Percentiles rank a stretch among this genome's conserved stretches.
phyloP scores from a whole-genome alignment of 1,139 yeast species.

The Geotrichum siamense region DNA sequence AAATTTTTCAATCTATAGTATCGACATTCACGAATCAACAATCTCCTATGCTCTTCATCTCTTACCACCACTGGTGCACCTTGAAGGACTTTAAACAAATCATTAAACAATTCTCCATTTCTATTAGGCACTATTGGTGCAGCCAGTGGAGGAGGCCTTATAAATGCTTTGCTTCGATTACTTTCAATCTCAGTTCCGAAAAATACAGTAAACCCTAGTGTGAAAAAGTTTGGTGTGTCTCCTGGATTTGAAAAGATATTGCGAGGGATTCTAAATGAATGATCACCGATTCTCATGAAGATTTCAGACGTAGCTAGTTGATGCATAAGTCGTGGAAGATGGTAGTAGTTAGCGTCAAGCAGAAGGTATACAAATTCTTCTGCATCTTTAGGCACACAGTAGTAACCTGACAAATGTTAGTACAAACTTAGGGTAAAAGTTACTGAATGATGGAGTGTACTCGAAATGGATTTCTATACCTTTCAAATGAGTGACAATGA shows the following conservation, averaged over 20 bases:
- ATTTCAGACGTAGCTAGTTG: conserved; percentile 50
- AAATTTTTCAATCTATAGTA: conserved; percentile 70
- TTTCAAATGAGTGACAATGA: conserved; percentile 65
- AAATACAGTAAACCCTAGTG: conserved; percentile 51
- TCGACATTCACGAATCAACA: conserved; percentile 59
- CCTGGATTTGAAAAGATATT: conserved; percentile 51
- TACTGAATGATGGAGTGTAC: neutral
- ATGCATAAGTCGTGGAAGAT: conserved; percentile 49
- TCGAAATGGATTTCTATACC: conserved; percentile 15
- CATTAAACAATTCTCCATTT: conserved; percentile 54
- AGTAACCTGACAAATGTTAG: conserved; percentile 39
- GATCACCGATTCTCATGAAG: conserved; percentile 55
- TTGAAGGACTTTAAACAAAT: conserved; percentile 48
- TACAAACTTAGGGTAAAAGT: neutral
- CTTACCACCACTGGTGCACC: conserved; percentile 47
- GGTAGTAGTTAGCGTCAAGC: conserved; percentile 67
- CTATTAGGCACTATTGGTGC: conserved; percentile 50
- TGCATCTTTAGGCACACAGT: conserved; percentile 51
- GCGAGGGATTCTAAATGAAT: conserved; percentile 53
- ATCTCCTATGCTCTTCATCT: conserved; percentile 48
- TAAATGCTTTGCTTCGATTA: conserved; percentile 7
- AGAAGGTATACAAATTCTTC: conserved; percentile 54
- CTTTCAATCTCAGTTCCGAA: conserved; percentile 43
- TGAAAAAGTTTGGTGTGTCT: conserved; percentile 70
- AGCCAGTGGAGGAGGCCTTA: conserved; percentile 69